phyloP scores from a whole-genome alignment of 352 stramenopile species.

The Pilasporangium apinafurcum region DNA sequence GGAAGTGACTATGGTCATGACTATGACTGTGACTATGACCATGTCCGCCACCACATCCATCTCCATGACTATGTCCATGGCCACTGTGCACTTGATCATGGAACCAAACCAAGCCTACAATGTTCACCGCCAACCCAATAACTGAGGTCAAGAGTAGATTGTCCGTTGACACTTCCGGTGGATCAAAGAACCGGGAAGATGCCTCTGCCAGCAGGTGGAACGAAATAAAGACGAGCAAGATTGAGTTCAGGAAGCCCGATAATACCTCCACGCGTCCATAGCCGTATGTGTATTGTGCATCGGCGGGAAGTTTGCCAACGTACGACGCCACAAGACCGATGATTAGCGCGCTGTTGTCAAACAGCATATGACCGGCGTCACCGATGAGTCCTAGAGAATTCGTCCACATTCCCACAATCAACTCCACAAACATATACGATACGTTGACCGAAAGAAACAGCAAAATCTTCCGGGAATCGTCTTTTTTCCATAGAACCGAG shows the following conservation, averaged over 20 bases:
- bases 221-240: conserved; percentile 79
- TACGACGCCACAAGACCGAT: conserved; percentile 84
- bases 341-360: conserved; percentile 80
- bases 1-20: conserved; percentile 21
- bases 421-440: conserved; percentile 85
- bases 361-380: conserved; percentile 87
- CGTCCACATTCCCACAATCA: conserved; percentile 75
- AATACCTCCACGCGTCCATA: conserved; percentile 85
- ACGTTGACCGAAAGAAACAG: conserved; percentile 79
- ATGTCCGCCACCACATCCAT: conserved; percentile 29
- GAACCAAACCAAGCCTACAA: conserved; percentile 88
- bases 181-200: conserved; percentile 61
- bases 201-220: conserved; percentile 81
- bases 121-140: conserved; percentile 76
- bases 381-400: conserved; percentile 84
- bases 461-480: conserved; percentile 71
- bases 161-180: conserved; percentile 72
- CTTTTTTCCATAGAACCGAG: conserved; percentile 36
- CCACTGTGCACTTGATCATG: conserved; percentile 85
- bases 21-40: conserved; percentile 56
- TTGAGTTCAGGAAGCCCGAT: conserved; percentile 83
- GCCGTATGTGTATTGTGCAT: conserved; percentile 76
- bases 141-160: conserved; percentile 84
- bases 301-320: conserved; percentile 63
- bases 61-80: conserved; percentile 53